Evolutionary conservation across 805 yeast species (phyloP).

Genomic region (Lipomyces lipofer): DNA sequence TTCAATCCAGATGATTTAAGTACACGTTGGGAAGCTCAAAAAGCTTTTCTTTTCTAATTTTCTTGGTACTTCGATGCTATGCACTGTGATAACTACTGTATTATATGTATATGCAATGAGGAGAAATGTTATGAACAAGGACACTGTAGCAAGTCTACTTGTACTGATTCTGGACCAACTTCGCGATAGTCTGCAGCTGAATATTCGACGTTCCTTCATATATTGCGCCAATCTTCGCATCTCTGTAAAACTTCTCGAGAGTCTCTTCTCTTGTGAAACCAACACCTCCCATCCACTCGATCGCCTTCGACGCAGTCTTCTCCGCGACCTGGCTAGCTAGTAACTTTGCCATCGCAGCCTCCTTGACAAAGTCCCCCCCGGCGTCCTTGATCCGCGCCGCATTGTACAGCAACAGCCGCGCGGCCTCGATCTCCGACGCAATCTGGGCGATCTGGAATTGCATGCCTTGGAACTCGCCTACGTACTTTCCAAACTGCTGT

Average conservation of each 20-base stretch:
- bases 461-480: slow-evolving; percentile 50
- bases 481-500: slow-evolving; percentile 45
- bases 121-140: too few relatives aligned
- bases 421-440: slow-evolving; percentile 48
- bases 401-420: slow-evolving; percentile 45
- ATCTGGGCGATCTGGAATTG: slow-evolving; percentile 49
- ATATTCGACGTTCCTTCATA: slow-evolving; percentile 50
- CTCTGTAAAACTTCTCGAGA: slow-evolving; percentile 47
- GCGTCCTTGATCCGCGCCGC: slow-evolving; percentile 50
- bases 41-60: too few relatives aligned
- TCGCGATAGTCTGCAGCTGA: slow-evolving; percentile 48
- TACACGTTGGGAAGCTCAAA: too few relatives aligned
- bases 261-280: slow-evolving; percentile 48
- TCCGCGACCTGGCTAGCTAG: slow-evolving; percentile 47
- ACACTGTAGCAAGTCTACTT: too few relatives aligned
- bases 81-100: too few relatives aligned
- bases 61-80: too few relatives aligned
- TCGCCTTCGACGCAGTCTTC: slow-evolving; percentile 44
- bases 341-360: slow-evolving; percentile 50
- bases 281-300: slow-evolving; percentile 52
- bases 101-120: too few relatives aligned
- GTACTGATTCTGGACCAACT: slow-evolving; percentile 41
- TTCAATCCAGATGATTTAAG: too few relatives aligned
- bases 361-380: slow-evolving; percentile 43
- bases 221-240: slow-evolving; percentile 48